These are phyloP conservation scores for Taiozyma sp. DNA, from an alignment of 1,139 yeast species.

Conservation along the genomic window DNA sequence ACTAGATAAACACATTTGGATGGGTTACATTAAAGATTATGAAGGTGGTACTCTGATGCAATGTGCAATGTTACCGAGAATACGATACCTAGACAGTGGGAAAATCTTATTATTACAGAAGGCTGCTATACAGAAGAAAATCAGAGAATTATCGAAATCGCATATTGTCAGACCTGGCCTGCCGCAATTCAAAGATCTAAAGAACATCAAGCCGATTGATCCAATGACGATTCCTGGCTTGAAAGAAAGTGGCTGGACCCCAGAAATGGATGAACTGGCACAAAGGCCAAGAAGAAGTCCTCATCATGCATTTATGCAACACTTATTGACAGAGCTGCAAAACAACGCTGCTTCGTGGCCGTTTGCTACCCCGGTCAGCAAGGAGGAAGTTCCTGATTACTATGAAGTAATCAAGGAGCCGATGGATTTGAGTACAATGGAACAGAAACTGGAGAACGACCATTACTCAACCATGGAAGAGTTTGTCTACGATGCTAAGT, in stretches of 20 bases:
- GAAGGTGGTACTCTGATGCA: slow-evolving; percentile 99
- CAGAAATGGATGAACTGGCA: slow-evolving; percentile 96
- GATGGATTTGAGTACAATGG: slow-evolving; percentile 98
- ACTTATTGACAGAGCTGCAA: slow-evolving; percentile 79
- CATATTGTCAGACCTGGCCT: slow-evolving; percentile 83
- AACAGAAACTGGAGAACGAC: slow-evolving; percentile 85
- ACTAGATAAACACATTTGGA: slow-evolving; percentile 83
- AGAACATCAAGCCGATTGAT: slow-evolving; percentile 48
- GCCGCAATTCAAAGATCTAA: slow-evolving; percentile 57
- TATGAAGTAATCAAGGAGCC: slow-evolving; percentile 97
- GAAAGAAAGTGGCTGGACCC: slow-evolving; percentile 95
- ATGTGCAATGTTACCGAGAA: slow-evolving; percentile 86
- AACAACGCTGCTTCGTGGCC: slow-evolving; percentile 99
- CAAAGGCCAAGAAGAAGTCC: slow-evolving; percentile 94
- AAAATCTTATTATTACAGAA: slow-evolving; percentile 83
- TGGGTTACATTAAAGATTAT: slow-evolving; percentile 97
- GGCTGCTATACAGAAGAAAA: slow-evolving; percentile 86
- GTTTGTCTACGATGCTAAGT: slow-evolving; percentile 81
- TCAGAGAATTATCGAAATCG: slow-evolving; percentile 72
- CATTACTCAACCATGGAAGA: slow-evolving; percentile 88
- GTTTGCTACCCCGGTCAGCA: slow-evolving; percentile 86
- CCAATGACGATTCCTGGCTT: slow-evolving; percentile 85
- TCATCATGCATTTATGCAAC: slow-evolving; percentile 91
- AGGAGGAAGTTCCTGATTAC: slow-evolving; percentile 94
- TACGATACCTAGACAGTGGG: slow-evolving; percentile 84